phyloP scores from a whole-genome alignment of 2,329 filamentous ascomycete species.

The Trichocomaceae sp. region DNA sequence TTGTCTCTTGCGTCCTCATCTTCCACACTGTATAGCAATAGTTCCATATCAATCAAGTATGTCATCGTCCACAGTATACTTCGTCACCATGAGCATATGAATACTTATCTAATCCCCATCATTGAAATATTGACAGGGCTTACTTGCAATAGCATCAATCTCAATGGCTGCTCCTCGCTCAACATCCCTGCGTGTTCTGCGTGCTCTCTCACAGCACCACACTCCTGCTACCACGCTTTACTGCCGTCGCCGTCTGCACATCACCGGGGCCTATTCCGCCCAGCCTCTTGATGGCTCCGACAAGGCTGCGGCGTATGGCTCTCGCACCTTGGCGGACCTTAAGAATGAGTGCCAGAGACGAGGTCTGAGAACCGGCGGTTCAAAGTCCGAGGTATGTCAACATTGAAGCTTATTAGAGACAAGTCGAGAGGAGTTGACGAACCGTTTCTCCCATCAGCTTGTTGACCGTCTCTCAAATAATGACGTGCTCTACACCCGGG shows the following conservation, averaged over 20 bases:
- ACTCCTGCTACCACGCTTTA: conserved; percentile 22
- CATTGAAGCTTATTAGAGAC: neutral
- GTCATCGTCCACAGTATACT: neutral
- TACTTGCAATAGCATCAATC: neutral
- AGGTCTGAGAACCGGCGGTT: conserved; percentile 41
- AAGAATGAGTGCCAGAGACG: conserved; percentile 47
- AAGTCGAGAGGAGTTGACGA: neutral
- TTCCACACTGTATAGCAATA: neutral
- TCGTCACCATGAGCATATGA: neutral
- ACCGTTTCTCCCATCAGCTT: conserved; percentile 31
- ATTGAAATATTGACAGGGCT: neutral
- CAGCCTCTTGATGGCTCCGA: conserved; percentile 45
- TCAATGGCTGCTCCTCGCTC: conserved; percentile 42
- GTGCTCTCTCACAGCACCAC: conserved; percentile 36
- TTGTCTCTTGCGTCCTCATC: neutral
- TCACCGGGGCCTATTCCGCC: conserved; percentile 55
- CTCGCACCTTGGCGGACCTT: conserved; percentile 47
- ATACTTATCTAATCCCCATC: neutral
- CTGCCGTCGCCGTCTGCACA: conserved; percentile 48
- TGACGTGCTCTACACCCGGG: conserved; percentile 47
- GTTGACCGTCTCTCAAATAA: conserved; percentile 48
- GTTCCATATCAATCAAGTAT: neutral
- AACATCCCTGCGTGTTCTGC: conserved; percentile 40
- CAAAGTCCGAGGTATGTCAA: conserved; percentile 44
- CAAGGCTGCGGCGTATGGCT: conserved; percentile 45